phyloP scores from a whole-genome alignment of 768 basidiomycete species.

The Suillus ampliporus region DNA sequence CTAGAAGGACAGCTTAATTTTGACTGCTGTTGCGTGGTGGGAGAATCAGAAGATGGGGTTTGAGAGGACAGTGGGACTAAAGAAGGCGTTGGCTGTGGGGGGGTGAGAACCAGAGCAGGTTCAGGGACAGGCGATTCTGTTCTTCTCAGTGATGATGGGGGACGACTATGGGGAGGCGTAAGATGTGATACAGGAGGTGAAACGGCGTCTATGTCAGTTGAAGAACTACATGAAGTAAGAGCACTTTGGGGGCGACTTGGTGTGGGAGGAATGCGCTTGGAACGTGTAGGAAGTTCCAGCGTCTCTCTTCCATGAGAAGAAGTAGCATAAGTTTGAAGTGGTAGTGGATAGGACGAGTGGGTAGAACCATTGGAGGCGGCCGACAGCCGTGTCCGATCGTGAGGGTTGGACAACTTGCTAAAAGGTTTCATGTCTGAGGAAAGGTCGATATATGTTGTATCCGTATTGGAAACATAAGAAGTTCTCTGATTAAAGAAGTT shows the following conservation, averaged over 20 bases:
- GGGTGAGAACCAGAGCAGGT: conserved; percentile 22
- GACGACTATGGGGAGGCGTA: conserved; percentile 35
- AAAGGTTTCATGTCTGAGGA: conserved; percentile 30
- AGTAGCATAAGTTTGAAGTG: conserved; percentile 25
- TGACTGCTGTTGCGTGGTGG: conserved; percentile 31
- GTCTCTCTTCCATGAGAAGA: conserved; percentile 21
- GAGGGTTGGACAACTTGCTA: conserved; percentile 26
- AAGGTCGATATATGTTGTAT: conserved; percentile 36
- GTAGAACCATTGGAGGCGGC: conserved; percentile 32
- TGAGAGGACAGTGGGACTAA: conserved; percentile 40
- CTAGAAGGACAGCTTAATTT: conserved; percentile 48
- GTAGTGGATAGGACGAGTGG: conserved; percentile 23
- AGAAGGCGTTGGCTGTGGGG: conserved; percentile 26
- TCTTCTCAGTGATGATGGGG: conserved; percentile 28
- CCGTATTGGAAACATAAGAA: conserved; percentile 22
- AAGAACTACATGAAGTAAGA: conserved; percentile 35
- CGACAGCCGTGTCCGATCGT: conserved; percentile 28
- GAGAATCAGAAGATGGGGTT: conserved; percentile 38
- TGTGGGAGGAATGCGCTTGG: conserved; percentile 26
- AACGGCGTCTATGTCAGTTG: conserved; percentile 20
- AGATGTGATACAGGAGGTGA: conserved; percentile 22
- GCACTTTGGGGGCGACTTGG: conserved; percentile 30
- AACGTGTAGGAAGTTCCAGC: conserved; percentile 32
- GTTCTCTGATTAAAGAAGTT: conserved; percentile 37
- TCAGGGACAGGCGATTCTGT: conserved; percentile 33